These are phyloP conservation scores for Cutaneotrichosporon cutaneum DNA, from an alignment of 1,284 basidiomycete species.

Conservation along the genomic window DNA sequence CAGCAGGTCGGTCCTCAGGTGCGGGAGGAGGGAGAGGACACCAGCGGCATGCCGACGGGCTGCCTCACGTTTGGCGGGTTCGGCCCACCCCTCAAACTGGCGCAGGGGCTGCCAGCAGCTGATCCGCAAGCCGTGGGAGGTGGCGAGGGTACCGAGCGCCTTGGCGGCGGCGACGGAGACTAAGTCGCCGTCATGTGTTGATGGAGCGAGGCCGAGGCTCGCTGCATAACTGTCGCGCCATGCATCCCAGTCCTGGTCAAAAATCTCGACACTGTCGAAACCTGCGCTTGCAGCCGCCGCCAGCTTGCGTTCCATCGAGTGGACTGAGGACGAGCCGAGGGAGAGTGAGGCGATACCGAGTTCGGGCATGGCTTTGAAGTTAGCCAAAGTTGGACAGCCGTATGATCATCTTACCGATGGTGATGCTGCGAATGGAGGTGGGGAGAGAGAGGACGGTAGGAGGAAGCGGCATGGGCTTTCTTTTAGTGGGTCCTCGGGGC, in stretches of 20 bases:
- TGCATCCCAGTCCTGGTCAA: conserved; percentile 10
- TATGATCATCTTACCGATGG: neutral
- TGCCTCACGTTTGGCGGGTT: neutral
- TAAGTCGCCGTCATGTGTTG: neutral
- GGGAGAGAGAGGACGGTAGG: neutral
- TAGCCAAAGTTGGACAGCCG: too few species aligned
- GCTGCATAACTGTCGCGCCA: conserved; percentile 1
- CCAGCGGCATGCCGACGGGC: neutral
- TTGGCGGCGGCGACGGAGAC: neutral
- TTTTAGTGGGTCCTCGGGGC: neutral
- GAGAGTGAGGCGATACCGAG: conserved; percentile 18
- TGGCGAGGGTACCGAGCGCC: neutral
- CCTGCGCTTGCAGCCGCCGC: neutral
- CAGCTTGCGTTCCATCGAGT: conserved; percentile 8
- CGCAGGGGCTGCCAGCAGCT: conserved; percentile 14
- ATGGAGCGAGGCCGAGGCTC: neutral
- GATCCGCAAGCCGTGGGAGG: conserved; percentile 3
- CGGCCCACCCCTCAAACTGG: conserved; percentile 11
- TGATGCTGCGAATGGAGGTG: neutral
- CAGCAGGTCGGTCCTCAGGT: conserved; percentile 9
- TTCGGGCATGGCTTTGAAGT: neutral
- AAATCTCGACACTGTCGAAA: conserved; percentile 13
- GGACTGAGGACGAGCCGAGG: conserved; percentile 7
- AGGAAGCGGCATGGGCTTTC: neutral
- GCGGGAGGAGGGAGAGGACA: conserved; percentile 10